Base-by-base conservation (phyloP, 2,329 filamentous ascomycete species). In the Exophiala oligosperma region DNA sequence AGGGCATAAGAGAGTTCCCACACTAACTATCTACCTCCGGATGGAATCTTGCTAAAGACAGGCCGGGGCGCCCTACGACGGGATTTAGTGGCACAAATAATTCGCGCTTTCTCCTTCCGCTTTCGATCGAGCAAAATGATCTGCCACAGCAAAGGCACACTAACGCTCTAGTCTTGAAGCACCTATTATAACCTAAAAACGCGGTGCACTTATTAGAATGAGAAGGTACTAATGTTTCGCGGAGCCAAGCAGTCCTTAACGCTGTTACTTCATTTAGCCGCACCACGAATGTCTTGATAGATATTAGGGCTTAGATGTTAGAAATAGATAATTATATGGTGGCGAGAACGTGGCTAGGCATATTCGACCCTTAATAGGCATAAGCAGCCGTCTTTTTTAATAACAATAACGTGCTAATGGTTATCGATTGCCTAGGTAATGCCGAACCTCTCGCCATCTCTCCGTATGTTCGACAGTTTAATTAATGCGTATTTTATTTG, bases 21-120 rank as follows among this genome's bases (percentile, higher is more conserved):
- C 55, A 77, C 7, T 90, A 89, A 59, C 71, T 91, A 0, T 84
- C 83, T 0, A 48, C 24, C 26, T 32, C 24, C 0, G 87, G 85
- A 0, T 91, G 87, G 87, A 86, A 91, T 59, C 72, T 90, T 17
- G 83, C 74, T 0, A 68, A 73, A 38, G 49, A 49, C 3, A 85
- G 80, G 54, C 4, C 17, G 0, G 72, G 83, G 21, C 76, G 79
- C 0, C 21, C 56, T 1, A 64, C 61, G 7, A 86, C 84, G 0
- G 88, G 88, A 0, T 91, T 91, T 66, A 89, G 85, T 54, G 87
- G 88, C 0, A 91, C 88, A 0, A 87, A 85, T 24, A 87, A 91
- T 62, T 84, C 56, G 41, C 29, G 53, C 14, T 17, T 17, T 17
- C 17, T 17, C 17, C 73, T 91, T 0, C 87, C 87, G 0, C 65